A percentile compares a stretch with the other conserved stretches of the same genome.
phyloP scores from a whole-genome alignment of 2,329 filamentous ascomycete genomes.

The Plectosphaerella plurivora region DNA sequence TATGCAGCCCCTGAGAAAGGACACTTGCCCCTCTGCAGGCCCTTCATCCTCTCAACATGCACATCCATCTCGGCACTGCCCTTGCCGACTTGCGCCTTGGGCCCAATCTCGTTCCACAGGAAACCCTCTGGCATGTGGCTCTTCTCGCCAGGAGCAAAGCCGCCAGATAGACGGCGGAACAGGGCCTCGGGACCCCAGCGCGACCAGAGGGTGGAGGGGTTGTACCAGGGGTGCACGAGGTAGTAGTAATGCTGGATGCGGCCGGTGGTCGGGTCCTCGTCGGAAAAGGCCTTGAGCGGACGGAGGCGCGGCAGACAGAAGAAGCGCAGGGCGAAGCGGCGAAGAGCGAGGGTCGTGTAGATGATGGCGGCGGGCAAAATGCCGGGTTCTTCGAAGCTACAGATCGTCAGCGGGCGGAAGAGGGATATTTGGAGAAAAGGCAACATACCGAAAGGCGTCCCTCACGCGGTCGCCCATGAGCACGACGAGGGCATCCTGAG shows the following conservation, averaged over 20 bases:
- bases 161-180: constrained; percentile 38
- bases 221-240: constrained; percentile 62
- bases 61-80: constrained; percentile 44
- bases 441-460: constrained; percentile 57
- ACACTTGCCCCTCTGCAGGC: constrained; percentile 4
- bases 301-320: constrained; percentile 54
- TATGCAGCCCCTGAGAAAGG: constrained; percentile 6
- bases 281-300: constrained; percentile 31
- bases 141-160: constrained; percentile 37
- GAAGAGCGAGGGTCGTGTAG: constrained; percentile 41
- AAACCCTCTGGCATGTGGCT: constrained; percentile 45
- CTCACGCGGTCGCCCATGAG: constrained; percentile 62
- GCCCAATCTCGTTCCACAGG: constrained; percentile 57
- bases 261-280: constrained; percentile 48
- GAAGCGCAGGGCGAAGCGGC: constrained; percentile 53
- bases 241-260: constrained; percentile 47
- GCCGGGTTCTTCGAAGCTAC: constrained; percentile 38
- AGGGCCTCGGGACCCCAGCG: constrained; percentile 57
- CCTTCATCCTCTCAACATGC: constrained; percentile 7
- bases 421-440: not conserved
- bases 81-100: constrained; percentile 45
- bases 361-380: constrained; percentile 23
- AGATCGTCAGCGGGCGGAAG: constrained; percentile 5
- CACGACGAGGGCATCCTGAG: constrained; percentile 46
- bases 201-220: constrained; percentile 53